Percentiles rank a stretch among this genome's conserved stretches.
phyloP scores from a whole-genome alignment of 306 rosid genomes.

The Lathyrus tuberosus region DNA sequence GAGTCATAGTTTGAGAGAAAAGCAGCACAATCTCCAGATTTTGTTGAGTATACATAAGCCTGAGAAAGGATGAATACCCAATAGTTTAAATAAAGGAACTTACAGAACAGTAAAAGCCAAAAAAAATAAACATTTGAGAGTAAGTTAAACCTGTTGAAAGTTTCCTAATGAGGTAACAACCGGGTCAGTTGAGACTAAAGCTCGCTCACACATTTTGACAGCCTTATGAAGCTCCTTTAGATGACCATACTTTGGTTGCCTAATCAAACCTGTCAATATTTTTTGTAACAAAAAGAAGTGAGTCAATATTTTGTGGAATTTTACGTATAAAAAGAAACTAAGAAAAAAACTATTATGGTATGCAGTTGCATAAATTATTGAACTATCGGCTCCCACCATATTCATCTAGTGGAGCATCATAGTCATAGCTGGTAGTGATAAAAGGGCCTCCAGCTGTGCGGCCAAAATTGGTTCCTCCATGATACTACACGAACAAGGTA shows the following conservation, averaged over 20 bases:
- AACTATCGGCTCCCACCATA: slow-evolving; percentile 66
- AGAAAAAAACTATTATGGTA: slow-evolving; percentile 10
- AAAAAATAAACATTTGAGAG: background rate
- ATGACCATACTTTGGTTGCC: slow-evolving; percentile 96
- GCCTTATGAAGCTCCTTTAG: slow-evolving; percentile 95
- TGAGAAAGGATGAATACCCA: slow-evolving; percentile 43
- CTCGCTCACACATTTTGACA: slow-evolving; percentile 75
- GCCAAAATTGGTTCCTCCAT: slow-evolving; percentile 98
- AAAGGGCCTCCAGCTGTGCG: slow-evolving; percentile 99
- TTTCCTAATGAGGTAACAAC: slow-evolving; percentile 81
- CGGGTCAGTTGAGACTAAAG: slow-evolving; percentile 87
- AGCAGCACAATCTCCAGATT: slow-evolving; percentile 89
- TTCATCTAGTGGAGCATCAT: slow-evolving; percentile 98
- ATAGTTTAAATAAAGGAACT: slow-evolving; percentile 41
- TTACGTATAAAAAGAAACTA: slow-evolving; percentile 7
- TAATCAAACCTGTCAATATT: slow-evolving; percentile 71
- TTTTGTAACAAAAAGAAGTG: slow-evolving; percentile 20
- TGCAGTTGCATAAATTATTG: slow-evolving; percentile 5
- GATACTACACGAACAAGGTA: slow-evolving; percentile 62
- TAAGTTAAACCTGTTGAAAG: slow-evolving; percentile 77
- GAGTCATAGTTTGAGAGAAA: slow-evolving; percentile 84
- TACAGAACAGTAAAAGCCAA: background rate
- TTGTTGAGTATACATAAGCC: slow-evolving; percentile 82
- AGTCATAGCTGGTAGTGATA: slow-evolving; percentile 97
- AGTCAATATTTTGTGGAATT: slow-evolving; percentile 20